Evolutionary conservation across 768 basidiomycete species (phyloP).

Genomic region (Candolleomyces eurysporus): DNA sequence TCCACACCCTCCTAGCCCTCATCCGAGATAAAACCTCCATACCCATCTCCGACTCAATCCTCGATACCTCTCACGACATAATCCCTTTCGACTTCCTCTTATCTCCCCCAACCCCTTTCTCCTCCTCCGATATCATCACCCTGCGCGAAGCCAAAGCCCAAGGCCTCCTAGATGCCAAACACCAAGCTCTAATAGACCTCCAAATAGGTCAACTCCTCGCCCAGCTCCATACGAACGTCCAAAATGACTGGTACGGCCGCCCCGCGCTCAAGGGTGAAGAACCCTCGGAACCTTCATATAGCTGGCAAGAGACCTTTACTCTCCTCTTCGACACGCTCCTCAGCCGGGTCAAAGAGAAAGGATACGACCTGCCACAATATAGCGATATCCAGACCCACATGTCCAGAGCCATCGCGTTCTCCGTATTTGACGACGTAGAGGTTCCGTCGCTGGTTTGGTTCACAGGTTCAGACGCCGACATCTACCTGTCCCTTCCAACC

Average conservation of each 20-base stretch:
- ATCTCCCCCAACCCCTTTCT: conserved; percentile 38
- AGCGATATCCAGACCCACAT: conserved; percentile 47
- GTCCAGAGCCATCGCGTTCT: conserved; percentile 70
- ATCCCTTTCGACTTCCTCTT: conserved; percentile 55
- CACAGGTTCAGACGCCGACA: conserved; percentile 56
- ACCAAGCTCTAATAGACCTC: conserved; percentile 52
- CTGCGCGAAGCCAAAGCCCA: conserved; percentile 37
- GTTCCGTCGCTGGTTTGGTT: conserved; percentile 68
- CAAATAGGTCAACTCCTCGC: conserved; percentile 59
- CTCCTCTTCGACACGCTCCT: conserved; percentile 34
- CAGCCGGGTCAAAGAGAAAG: conserved; percentile 6
- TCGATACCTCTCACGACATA: conserved; percentile 45
- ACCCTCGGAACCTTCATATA: conserved; percentile 37
- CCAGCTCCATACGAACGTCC: conserved; percentile 60
- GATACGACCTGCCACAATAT: conserved; percentile 20
- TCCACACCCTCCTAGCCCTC: conserved; percentile 37
- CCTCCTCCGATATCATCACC: conserved; percentile 33
- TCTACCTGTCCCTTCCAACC: conserved; percentile 44
- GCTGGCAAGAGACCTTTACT: conserved; percentile 78
- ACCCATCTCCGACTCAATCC: conserved; percentile 46
- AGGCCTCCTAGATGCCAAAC: conserved; percentile 32
- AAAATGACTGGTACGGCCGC: conserved; percentile 76
- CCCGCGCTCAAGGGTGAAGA: conserved; percentile 15
- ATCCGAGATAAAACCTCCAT: conserved; percentile 48
- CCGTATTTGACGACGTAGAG: conserved; percentile 75